A percentile compares a stretch with the other conserved stretches of the same genome.
Evolutionary conservation across 495 filamentous ascomycete genomes (phyloP).

Genomic region (Filosporella fistucella): DNA sequence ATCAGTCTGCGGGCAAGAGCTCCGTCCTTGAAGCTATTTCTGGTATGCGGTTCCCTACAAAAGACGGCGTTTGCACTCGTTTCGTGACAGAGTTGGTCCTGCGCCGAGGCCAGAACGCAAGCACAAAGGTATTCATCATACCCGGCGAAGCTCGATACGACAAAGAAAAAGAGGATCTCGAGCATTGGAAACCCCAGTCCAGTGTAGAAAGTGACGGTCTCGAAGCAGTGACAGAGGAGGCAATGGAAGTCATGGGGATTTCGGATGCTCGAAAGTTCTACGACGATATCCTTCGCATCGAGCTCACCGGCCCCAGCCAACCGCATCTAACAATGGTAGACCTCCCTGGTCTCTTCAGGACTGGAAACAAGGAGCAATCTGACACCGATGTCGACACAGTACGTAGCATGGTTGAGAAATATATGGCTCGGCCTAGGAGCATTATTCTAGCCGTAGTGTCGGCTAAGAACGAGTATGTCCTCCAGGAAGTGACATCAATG

Average conservation of each 20-base stretch:
- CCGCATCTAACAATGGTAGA: constrained; percentile 52
- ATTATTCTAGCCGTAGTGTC: constrained; percentile 49
- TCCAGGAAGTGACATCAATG: constrained; percentile 41
- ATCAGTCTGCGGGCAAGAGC: constrained; percentile 60
- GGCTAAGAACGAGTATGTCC: constrained; percentile 46
- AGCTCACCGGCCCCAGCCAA: constrained; percentile 43
- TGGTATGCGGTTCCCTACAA: constrained; percentile 52
- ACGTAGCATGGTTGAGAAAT: constrained; percentile 35
- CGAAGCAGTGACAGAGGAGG: constrained; percentile 37
- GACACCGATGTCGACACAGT: constrained; percentile 38
- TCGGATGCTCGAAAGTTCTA: constrained; percentile 33
- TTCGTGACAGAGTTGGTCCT: constrained; percentile 55
- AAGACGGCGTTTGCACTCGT: constrained; percentile 45
- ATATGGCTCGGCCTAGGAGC: constrained; percentile 41
- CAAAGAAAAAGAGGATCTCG: constrained; percentile 23
- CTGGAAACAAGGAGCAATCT: constrained; percentile 38
- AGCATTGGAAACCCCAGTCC: constrained; percentile 31
- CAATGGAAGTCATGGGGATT: constrained; percentile 41
- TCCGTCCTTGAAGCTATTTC: constrained; percentile 68
- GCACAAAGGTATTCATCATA: constrained; percentile 34
- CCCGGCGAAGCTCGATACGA: constrained; percentile 27
- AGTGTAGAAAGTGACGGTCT: constrained; percentile 32
- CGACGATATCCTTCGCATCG: constrained; percentile 45
- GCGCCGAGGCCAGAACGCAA: constrained; percentile 28
- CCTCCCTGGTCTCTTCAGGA: constrained; percentile 46